A percentile compares a stretch with the other conserved stretches of the same genome.
Evolutionary conservation across 2,329 filamentous ascomycete genomes (phyloP).

Genomic region (Colletotrichum phormii): DNA sequence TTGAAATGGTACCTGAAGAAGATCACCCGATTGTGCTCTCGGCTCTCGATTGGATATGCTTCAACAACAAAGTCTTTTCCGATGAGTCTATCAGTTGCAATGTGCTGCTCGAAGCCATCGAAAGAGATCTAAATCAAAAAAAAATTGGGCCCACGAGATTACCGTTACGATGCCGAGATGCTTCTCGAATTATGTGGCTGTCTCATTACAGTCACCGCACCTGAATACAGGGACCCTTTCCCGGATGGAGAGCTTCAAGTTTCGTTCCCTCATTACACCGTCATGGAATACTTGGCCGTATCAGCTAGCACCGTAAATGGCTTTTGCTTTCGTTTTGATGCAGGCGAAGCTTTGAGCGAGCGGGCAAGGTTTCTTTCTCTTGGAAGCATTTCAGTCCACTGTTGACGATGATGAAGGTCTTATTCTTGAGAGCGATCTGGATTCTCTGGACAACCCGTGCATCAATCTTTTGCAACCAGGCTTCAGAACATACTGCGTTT

Average conservation of each 20-base stretch:
- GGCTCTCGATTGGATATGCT: background rate
- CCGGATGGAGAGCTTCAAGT: background rate
- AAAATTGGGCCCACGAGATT: fast-evolving
- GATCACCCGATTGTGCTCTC: fast-evolving
- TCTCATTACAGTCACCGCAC: background rate
- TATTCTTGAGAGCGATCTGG: no score
- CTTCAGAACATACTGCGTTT: no score
- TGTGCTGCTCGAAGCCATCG: fast-evolving
- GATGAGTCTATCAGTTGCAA: fast-evolving
- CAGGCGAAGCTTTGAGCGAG: background rate
- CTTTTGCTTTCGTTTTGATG: background rate
- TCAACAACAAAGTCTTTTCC: background rate
- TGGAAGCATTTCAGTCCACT: background rate
- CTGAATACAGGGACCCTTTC: no score
- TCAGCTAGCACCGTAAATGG: background rate
- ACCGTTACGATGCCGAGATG: background rate
- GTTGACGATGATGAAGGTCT: no score
- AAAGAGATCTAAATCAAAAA: background rate
- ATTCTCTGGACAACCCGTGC: no score
- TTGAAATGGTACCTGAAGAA: background rate
- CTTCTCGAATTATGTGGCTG: background rate
- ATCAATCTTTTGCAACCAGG: no score
- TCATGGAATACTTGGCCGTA: background rate
- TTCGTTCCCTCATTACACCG: background rate
- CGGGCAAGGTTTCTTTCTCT: background rate